Evolutionary conservation across 225 moss, liverwort and hornwort genomes (phyloP), one percentile per base, ranked within the genome.

Genomic region (Straminergon stramineum): DNA sequence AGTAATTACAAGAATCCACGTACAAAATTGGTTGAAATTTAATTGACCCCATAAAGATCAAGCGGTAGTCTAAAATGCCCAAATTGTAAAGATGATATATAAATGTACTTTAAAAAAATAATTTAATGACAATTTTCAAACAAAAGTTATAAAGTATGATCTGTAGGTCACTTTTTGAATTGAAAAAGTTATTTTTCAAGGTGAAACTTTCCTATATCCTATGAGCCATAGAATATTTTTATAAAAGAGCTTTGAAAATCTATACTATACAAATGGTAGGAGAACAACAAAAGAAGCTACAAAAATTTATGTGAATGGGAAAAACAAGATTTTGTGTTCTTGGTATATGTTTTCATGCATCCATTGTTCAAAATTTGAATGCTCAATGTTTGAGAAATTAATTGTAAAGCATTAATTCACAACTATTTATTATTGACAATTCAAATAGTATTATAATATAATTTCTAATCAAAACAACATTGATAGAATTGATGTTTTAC

Each of bases 41-140:
- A 32, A 32, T 52, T 52, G 52, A 12, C 1, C 76, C 20, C 8
- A 13, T 20, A 18, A 48, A 5, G 48, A 17, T 18, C 6, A 48
- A 6, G 5, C 11, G 7, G 1, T 34, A 14, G 21, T 39, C 4
- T 0, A 31, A 13, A 39, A 43, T 21, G 31, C 7, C 27, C 1
- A 58, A 58, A 27, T n/a, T 27, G 2, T 61, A 0, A 31, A 31
- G 6, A 31, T 43, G 8, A 61, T 43, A 10, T 11, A 20, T 20
- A 9, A 81, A 61, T 39, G 5, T 21, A 31, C 7, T 2, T 45
- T 61, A 15, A 22, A 10, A 32, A 2, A 65, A 35, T 35, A 35
- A 34, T 7, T 82, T 14, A 11, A 48, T 51, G 17, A 1, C 6
- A 32, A 22, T 10, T 62, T 30, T 45, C 6, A 62, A 21, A 21